These are phyloP conservation scores for Boletus reticuloceps DNA, from an alignment of 768 basidiomycete species.

Conservation along the genomic window DNA sequence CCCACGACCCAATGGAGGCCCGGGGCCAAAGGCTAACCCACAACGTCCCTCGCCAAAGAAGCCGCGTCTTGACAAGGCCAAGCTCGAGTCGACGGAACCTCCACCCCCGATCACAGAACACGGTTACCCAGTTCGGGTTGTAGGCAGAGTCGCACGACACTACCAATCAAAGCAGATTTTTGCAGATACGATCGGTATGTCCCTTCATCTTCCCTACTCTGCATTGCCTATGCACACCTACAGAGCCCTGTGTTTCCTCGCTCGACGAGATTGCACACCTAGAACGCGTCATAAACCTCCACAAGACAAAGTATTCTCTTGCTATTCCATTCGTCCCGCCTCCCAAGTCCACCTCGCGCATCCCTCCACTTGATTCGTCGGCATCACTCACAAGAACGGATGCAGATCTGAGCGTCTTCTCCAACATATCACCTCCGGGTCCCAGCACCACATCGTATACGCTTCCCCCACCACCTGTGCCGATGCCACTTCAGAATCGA, in stretches of 20 bases:
- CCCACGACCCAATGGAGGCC: constrained; percentile 2
- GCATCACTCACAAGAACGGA: background rate
- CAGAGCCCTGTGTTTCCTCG: constrained; percentile 45
- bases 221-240: background rate
- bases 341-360: constrained; percentile 10
- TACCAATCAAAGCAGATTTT: constrained; percentile 45
- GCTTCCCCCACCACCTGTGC: constrained; percentile 13
- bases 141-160: constrained; percentile 44
- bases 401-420: constrained; percentile 9
- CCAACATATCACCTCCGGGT: constrained; percentile 8
- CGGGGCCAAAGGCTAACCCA: background rate
- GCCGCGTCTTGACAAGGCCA: constrained; percentile 7
- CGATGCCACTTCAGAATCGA: constrained; percentile 9
- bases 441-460: background rate
- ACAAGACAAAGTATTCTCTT: constrained; percentile 49
- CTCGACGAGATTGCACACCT: constrained; percentile 65
- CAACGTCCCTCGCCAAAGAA: constrained; percentile 16
- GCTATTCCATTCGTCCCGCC: constrained; percentile 47
- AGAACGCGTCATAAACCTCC: constrained; percentile 49
- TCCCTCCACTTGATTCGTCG: background rate
- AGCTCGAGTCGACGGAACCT: constrained; percentile 7
- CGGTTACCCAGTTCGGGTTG: constrained; percentile 46
- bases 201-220: background rate
- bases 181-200: constrained; percentile 52
- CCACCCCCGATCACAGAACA: constrained; percentile 41